A percentile compares a stretch with the other conserved stretches of the same genome.
phyloP scores from a whole-genome alignment of 139 green algal genomes.

The Tetradesmus obliquus region DNA sequence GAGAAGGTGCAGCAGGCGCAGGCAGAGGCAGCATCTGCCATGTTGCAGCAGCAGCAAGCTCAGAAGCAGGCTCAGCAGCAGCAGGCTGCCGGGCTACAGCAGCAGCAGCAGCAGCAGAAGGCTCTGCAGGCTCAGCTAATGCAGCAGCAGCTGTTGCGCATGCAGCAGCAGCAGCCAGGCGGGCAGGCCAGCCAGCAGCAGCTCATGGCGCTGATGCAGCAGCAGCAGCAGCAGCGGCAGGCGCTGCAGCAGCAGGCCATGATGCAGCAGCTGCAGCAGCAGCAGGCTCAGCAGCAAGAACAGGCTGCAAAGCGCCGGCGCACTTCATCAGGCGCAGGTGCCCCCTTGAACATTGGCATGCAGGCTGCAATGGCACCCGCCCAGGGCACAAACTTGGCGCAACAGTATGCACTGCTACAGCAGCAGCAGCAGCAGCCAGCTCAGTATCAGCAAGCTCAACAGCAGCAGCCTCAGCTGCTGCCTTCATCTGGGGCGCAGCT shows the following conservation, averaged over 20 bases:
- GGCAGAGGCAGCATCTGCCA: neutral
- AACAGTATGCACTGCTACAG: neutral
- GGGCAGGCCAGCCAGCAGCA: conserved; percentile 9
- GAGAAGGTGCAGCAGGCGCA: conserved; percentile 1
- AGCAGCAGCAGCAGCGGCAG: neutral
- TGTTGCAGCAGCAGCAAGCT: neutral
- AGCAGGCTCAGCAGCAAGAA: neutral
- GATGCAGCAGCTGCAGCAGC: conserved; percentile 1
- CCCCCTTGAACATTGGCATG: neutral
- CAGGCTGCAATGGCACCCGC: neutral
- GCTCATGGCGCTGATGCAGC: neutral
- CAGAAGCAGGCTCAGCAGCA: neutral
- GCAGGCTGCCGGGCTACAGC: no score
- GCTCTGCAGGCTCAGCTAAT: neutral
- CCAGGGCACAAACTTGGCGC: neutral
- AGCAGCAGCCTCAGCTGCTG: neutral
- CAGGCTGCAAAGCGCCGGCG: neutral
- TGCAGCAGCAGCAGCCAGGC: neutral
- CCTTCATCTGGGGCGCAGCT: neutral
- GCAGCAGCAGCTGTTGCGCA: neutral
- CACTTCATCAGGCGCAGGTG: neutral
- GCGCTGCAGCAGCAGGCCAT: neutral
- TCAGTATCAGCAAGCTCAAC: neutral
- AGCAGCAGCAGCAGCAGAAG: neutral
- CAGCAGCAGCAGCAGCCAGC: neutral